Conservation (phyloP, 2,329 filamentous ascomycete genomes). For the Sporothrix curviconia region DNA sequence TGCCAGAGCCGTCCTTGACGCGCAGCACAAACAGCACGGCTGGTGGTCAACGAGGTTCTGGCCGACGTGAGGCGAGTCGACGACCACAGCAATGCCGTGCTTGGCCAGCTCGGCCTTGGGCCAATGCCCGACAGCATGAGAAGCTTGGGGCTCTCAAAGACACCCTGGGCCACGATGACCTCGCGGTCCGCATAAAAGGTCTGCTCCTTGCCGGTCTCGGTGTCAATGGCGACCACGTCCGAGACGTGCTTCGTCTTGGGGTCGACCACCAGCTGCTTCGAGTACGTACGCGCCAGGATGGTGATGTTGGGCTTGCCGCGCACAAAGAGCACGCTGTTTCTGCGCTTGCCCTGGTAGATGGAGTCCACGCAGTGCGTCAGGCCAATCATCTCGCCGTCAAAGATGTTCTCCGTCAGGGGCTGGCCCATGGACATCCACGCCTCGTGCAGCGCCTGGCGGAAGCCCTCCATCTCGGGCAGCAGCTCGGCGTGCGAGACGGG, state of each 20-base stretch:
- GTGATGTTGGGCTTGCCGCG: conserved; percentile 49
- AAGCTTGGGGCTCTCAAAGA: conserved; percentile 59
- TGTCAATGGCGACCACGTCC: conserved; percentile 42
- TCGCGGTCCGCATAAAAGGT: conserved; percentile 41
- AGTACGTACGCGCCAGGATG: conserved; percentile 39
- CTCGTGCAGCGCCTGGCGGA: conserved; percentile 42
- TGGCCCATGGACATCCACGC: conserved; percentile 50
- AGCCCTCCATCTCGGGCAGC: conserved; percentile 43
- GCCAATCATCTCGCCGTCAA: conserved; percentile 48
- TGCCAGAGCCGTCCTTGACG: conserved; percentile 34
- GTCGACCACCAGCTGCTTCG: conserved; percentile 45
- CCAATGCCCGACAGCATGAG: conserved; percentile 61
- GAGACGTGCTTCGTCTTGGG: conserved; percentile 28
- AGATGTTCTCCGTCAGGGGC: conserved; percentile 46
- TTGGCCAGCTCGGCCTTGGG: conserved; percentile 42
- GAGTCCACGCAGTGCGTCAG: conserved; percentile 47
- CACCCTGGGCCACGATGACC: conserved; percentile 44
- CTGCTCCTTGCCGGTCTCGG: conserved; percentile 34
- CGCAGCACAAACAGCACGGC: conserved; percentile 45
- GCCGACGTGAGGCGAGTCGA: conserved; percentile 56
- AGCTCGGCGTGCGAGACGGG: conserved; percentile 49
- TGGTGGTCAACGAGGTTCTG: conserved; percentile 57
- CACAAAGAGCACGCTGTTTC: conserved; percentile 45
- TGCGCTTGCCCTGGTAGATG: conserved; percentile 52
- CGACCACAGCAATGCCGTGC: conserved; percentile 47